Evolutionary conservation across 306 rosid species (phyloP).

Genomic region (Prosopis cineraria): DNA sequence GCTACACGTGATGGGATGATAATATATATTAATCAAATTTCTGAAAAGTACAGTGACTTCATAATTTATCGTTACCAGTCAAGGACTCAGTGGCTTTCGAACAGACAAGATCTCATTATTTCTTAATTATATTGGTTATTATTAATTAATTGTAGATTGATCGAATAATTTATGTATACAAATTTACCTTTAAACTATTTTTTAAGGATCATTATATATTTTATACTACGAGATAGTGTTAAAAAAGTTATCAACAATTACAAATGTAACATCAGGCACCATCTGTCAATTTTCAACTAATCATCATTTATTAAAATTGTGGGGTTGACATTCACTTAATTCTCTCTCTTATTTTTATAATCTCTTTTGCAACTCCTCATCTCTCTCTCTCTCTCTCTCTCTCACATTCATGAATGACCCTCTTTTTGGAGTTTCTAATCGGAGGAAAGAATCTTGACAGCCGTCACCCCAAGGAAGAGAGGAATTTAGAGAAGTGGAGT

Average conservation of each 20-base stretch:
- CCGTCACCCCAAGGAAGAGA: constrained; percentile 67
- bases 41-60: not conserved
- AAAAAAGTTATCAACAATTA: too few relatives aligned
- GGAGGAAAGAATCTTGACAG: constrained; percentile 75
- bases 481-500: constrained; percentile 81
- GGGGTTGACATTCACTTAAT: too few relatives aligned
- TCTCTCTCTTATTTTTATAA: too few relatives aligned
- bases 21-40: not conserved
- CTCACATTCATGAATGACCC: too few relatives aligned
- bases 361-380: too few relatives aligned
- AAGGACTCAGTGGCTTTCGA: not conserved
- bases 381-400: too few relatives aligned
- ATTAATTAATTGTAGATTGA: constrained; percentile 28
- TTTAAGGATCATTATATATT: too few relatives aligned
- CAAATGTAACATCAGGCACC: too few relatives aligned
- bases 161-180: not conserved
- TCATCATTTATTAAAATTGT: too few relatives aligned
- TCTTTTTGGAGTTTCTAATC: constrained; percentile 80
- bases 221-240: too few relatives aligned
- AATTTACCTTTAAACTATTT: too few relatives aligned
- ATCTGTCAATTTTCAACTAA: too few relatives aligned
- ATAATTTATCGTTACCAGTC: not conserved
- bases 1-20: not conserved
- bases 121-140: not conserved
- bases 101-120: constrained; percentile 15